Base-by-base conservation (phyloP, 768 basidiomycete species). In the Hericium rajendrae region DNA sequence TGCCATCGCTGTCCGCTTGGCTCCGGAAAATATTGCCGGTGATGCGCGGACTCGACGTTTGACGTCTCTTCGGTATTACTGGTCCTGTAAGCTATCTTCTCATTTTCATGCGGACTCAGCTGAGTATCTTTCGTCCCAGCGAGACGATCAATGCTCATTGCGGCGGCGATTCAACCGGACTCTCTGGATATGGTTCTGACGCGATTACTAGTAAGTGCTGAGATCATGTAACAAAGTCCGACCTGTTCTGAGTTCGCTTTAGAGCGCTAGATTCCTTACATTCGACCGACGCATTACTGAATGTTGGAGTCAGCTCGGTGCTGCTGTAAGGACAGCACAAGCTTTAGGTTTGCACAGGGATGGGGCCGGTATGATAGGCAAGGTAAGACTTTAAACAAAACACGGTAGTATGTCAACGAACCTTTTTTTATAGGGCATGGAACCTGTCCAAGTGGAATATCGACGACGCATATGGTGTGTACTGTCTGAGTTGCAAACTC, bases 271-370 rank as follows among this genome's bases (percentile, higher is more conserved):
- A 61, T 80, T 82, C 64, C 67, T 83, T 51, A 76, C 80, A 4
- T 82, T 91, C 65, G 88, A 91, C 67, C 82, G 88, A 51, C 83
- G 89, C 50, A 88, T 95, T 58, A 94, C 93, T 8, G 94, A 97
- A 72, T 94, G 93, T 65, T 97, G 94, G 92, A 92, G 90, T 68
- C 92, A 95, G 65, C 76, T 97, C 16, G 94, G 94, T 38, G 93
- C 94, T 6, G 91, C 91, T 51, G 86, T 97, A 13, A 74, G 93
- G 58, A 97, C 94, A 37, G 94, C 93, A 9, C 93, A 95, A 65
- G 94, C 94, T 3, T 81, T 97, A 20, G 94, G 94, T 9, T 72
- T 97, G 38, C 94, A 97, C 71, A 80, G 94, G 53, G 94, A 97
- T 70, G 90, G 88, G 10, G 80, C 85, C 1, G 84, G 83, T 38